These are phyloP conservation scores for Lactifluus subvellereus DNA, from an alignment of 768 basidiomycete species.

Conservation along the genomic window DNA sequence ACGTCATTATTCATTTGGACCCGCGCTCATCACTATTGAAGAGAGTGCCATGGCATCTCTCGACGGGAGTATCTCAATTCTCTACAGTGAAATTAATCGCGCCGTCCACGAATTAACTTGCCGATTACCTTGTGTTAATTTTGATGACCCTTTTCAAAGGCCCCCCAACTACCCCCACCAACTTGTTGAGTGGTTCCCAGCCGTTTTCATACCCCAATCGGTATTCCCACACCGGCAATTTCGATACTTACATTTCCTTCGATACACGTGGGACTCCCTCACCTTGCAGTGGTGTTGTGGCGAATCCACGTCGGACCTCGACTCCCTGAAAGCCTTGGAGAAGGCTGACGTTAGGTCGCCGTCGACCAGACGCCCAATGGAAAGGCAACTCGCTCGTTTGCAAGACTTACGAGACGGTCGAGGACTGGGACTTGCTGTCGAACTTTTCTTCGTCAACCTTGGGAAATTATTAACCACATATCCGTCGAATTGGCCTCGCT, in stretches of 20 bases:
- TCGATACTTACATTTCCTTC: background rate
- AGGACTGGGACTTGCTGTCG: conserved; percentile 7
- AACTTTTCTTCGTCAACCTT: conserved; percentile 7
- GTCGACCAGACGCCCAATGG: background rate
- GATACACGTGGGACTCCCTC: too few relatives aligned
- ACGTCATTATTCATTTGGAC: too few relatives aligned
- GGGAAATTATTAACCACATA: background rate
- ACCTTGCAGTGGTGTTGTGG: too few relatives aligned
- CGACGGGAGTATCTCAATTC: too few relatives aligned
- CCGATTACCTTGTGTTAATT: background rate
- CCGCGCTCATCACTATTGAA: too few relatives aligned
- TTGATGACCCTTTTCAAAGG: background rate
- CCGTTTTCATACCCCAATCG: background rate
- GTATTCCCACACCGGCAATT: background rate
- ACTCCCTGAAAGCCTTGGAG: background rate
- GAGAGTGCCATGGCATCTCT: too few relatives aligned
- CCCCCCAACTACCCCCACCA: too few relatives aligned
- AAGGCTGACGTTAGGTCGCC: background rate
- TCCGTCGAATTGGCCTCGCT: background rate
- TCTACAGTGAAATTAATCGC: too few relatives aligned
- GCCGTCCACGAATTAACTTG: background rate
- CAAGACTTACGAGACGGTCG: background rate
- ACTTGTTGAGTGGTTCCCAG: background rate
- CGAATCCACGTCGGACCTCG: background rate
- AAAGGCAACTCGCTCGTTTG: background rate